Conservation (phyloP, 1,284 basidiomycete species). For the Malassezia pachydermatis region DNA sequence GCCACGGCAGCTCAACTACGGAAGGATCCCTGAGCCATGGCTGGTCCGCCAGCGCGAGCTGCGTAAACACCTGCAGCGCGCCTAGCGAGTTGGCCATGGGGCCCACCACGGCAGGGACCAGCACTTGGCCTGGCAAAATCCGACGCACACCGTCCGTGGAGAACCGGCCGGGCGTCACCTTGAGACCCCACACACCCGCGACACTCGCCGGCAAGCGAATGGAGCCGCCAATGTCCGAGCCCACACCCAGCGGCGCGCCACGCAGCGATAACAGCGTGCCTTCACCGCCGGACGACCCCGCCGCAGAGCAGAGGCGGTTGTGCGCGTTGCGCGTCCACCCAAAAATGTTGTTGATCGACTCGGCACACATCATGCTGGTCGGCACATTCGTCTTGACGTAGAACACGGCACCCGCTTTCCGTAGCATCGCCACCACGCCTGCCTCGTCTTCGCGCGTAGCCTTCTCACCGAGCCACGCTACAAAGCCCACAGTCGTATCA, state of each 20-base stretch:
- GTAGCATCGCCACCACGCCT: neutral
- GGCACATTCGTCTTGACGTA: slow-evolving; percentile 6
- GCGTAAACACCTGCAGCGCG: neutral
- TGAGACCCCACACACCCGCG: slow-evolving; percentile 1
- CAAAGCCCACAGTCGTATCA: slow-evolving; percentile 2
- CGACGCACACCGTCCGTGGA: neutral
- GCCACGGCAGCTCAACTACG: slow-evolving; percentile 2
- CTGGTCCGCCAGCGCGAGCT: neutral
- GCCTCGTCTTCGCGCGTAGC: neutral
- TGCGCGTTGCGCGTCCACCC: slow-evolving; percentile 19
- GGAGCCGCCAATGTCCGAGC: slow-evolving; percentile 23
- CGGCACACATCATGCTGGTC: slow-evolving; percentile 1
- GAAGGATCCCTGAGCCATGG: neutral
- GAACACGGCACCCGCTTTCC: slow-evolving; percentile 2
- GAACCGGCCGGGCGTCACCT: neutral
- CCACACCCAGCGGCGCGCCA: slow-evolving; percentile 24
- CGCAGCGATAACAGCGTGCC: slow-evolving; percentile 21
- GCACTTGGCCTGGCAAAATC: neutral
- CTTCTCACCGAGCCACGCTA: slow-evolving; percentile 2
- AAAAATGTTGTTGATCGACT: neutral
- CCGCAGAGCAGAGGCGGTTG: slow-evolving; percentile 14
- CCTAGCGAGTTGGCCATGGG: slow-evolving; percentile 2
- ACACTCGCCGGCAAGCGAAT: slow-evolving; percentile 3
- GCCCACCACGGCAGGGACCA: slow-evolving; percentile 1
- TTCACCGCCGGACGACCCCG: slow-evolving; percentile 31